These are phyloP conservation scores for Blyttiomyces sp. DNA, from an alignment of 371 early-diverging fungal species.

Conservation along the genomic window DNA sequence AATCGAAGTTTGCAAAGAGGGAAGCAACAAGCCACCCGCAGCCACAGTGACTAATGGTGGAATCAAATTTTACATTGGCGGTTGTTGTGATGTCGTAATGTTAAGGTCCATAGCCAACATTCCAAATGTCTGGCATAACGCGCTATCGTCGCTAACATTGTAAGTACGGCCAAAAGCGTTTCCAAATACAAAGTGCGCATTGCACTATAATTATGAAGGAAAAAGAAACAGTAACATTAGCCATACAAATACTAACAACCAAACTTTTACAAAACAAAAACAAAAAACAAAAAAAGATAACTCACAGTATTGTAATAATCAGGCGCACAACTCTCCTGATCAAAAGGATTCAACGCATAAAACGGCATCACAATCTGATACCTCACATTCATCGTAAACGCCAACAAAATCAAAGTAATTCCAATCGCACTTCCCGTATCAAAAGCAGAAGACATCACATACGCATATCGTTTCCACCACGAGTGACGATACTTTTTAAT, in stretches of 20 bases:
- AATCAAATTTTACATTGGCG: too few species aligned
- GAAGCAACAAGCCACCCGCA: too few species aligned
- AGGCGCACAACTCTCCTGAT: constrained; percentile 19
- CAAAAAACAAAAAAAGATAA: too few species aligned
- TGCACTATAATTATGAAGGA: too few species aligned
- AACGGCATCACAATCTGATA: constrained; percentile 12
- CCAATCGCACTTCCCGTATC: constrained; percentile 17
- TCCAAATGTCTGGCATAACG: constrained; percentile 13
- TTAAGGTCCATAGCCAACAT: constrained; percentile 8
- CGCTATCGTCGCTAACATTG: constrained; percentile 1
- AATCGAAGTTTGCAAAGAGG: too few species aligned
- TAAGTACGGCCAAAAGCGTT: constrained; percentile 6
- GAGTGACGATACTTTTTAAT: constrained; percentile 12
- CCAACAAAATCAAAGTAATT: background rate
- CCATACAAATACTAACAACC: too few species aligned
- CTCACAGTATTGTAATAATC: constrained; percentile 4
- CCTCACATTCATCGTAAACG: background rate
- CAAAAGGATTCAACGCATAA: constrained; percentile 12
- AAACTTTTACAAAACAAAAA: too few species aligned
- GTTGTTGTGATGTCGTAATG: too few species aligned
- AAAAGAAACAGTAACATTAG: too few species aligned
- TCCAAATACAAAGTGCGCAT: too few species aligned
- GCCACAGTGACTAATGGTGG: too few species aligned
- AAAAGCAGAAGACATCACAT: constrained; percentile 24
- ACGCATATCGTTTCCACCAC: constrained; percentile 33